Evolutionary conservation across 257 asterid genomes (phyloP), one percentile per base, ranked within the genome.

Genomic region (Plantago major): DNA sequence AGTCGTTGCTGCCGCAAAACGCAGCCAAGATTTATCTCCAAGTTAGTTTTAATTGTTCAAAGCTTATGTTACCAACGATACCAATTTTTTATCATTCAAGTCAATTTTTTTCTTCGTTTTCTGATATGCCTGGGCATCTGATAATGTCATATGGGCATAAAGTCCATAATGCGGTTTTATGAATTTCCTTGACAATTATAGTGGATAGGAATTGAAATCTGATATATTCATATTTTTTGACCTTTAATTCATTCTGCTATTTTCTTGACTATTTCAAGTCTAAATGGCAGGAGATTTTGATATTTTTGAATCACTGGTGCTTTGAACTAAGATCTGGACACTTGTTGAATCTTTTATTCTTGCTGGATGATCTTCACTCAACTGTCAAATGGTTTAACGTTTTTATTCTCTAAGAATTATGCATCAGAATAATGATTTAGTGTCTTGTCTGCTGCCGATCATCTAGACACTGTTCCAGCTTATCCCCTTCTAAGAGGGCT

Each of bases 1-100:
- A 12, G 99, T 92, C 54, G 95, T 84, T 64, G 95, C 97, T 80
- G 97, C 99, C 70, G 87, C 96, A 47, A 87, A 89, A 66, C 95
- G 89, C 28, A 73, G 97, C 55, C 70, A 59, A 58, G 96, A 92
- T 50, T 93, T 92, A 49, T 87, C 97, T 13, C 74, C 73, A 66
- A 84, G 42, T 74, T 84, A 78, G 64, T 19, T 44, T 64, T 19
- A 8, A 7, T 63, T 11, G 19, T 19, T 51, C 45, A 48, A 38
- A 58, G 33, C 42, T 14, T n/a, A 17, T 60, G 17, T 14, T 16
- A 40, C 7, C 40, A 33, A 33, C 6, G 49, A 10, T 19, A 43
- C 17, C 30, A 43, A 40, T 19, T 37, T 37, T 26, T 55, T 40
- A n/a, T 14, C 13, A 42, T 57, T 15, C 38, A 13, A 16, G 12